Base-by-base conservation (phyloP, 306 rosid species). In the Cercis canadensis region DNA sequence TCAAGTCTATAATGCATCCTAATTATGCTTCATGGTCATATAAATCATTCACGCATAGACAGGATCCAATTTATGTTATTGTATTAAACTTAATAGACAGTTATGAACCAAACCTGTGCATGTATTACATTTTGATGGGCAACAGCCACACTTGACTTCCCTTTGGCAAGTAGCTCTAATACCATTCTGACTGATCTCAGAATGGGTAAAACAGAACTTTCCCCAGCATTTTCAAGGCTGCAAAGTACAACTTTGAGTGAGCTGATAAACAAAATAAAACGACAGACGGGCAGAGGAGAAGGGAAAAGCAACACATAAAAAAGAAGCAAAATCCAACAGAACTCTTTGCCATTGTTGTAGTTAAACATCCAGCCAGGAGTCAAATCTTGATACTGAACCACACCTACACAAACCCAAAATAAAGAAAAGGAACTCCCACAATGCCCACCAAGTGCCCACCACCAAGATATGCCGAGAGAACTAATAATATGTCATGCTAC, bases 201-300 rank as follows among this genome's bases (percentile, higher is more conserved):
- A 79, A 90, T 90, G 63, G 92, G 84, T 78, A 93, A 78, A 75
- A 90, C 85, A 75, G 96, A 90, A 65, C 82, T 74, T 87, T 93
- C 98, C 73, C 97, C 98, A 62, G 98, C 97, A 80, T 90, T 90
- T 82, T 93, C 94, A 40, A 93, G 94, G 86, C 97, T 93, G 88
- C 82, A 84, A 74, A 75, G 73, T 45, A 82, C 15, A 61, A 62
- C 57, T 39, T 65, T 53, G 57, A 33, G 59, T 75, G 59, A 69
- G 76, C 62, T 70, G 57, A 69, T 33, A 60, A 40, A 39, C 31
- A 70, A 57, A 44, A 58, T 49, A 24, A 24, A 24, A 24, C 29
- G 29, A 24, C 29, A 24, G 29, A 3, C 29, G 29, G 29, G n/a
- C n/a, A n/a, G 29, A 24, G 3, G 3, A 24, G 29, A 24, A 24